phyloP scores from a whole-genome alignment of 805 yeast genomes.

The Cyberlindnera americana region DNA sequence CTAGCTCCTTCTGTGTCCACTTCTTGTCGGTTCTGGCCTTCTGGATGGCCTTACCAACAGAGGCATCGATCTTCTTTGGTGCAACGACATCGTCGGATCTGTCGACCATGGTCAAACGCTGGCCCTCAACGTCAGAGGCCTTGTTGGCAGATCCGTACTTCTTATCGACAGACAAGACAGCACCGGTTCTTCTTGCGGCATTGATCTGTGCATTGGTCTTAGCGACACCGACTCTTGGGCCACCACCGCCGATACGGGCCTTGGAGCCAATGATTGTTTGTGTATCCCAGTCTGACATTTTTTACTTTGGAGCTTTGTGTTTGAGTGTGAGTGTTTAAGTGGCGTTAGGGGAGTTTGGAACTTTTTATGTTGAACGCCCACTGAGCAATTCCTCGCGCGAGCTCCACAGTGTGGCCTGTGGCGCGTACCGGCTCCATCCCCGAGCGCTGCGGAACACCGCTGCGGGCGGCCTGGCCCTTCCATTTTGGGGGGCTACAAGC shows the following conservation, averaged over 20 bases:
- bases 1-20: constrained; percentile 92
- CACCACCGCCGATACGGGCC: constrained; percentile 84
- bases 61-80: constrained; percentile 79
- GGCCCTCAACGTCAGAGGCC: constrained; percentile 81
- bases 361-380: not conserved
- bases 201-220: constrained; percentile 74
- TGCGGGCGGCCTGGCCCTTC: no score
- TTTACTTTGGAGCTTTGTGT: not conserved
- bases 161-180: constrained; percentile 87
- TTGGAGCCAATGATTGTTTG: constrained; percentile 86
- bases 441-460: no score
- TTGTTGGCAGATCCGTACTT: constrained; percentile 71
- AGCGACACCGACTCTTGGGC: constrained; percentile 84
- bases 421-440: constrained; percentile 1
- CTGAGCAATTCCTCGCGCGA: not conserved
- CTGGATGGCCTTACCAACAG: constrained; percentile 84
- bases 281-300: constrained; percentile 82
- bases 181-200: constrained; percentile 92
- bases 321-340: not conserved
- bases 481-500: no score
- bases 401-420: not conserved
- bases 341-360: constrained; percentile 1
- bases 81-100: constrained; percentile 91
- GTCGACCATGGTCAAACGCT: constrained; percentile 89
- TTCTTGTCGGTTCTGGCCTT: constrained; percentile 85